Base-by-base conservation (phyloP, 192 early-diverging fungal genomes). In the Mortierella alpina region DNA sequence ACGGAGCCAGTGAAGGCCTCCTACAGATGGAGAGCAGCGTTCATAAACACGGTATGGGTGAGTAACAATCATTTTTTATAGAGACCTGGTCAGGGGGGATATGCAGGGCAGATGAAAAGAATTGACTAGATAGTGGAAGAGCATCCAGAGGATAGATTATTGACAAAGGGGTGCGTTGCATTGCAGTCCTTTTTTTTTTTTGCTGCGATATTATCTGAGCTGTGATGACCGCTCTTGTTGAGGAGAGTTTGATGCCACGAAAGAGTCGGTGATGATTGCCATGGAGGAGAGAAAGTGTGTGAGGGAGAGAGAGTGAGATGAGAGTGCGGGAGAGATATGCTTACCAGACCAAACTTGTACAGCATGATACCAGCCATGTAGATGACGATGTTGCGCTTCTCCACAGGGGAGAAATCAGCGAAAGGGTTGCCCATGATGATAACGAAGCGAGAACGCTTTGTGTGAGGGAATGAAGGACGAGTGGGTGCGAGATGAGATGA, bases 361-460 rank as follows among this genome's bases (percentile, higher is more conserved):
- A 69, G 54, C 88, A 89, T 89, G 71, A 89, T 89, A 20, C 88
- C 88, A n/a, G 63, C 18, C 77, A 89, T 84, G 65, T 88, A 89
- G 53, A 89, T 66, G 54, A 82, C 48, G 48, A 89, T 52, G 66
- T 89, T 88, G 13, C 75, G 55, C 14, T 68, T 70, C 67, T 89
- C 88, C 0, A 45, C 23, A 20, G 56, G 71, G 85, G 88, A 83
- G 87, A 91, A 82, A 84, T 89, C 88, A 45, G 70, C 72, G 14
- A 75, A 52, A 31, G 67, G 68, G 63, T 57, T 67, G 22, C 23
- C 48, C 74, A 76, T 76, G 20, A 48, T 20, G 47, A 47, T 6
- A 23, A 47, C 11, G 20, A 18, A 3, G 10, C 39, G 42, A 18
- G 10, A 15, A 17, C 31, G 31, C 31, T 31, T 31, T 2, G 31